Evolutionary conservation across 441 rosid species (phyloP).

Genomic region (Eutrema salsugineum): DNA sequence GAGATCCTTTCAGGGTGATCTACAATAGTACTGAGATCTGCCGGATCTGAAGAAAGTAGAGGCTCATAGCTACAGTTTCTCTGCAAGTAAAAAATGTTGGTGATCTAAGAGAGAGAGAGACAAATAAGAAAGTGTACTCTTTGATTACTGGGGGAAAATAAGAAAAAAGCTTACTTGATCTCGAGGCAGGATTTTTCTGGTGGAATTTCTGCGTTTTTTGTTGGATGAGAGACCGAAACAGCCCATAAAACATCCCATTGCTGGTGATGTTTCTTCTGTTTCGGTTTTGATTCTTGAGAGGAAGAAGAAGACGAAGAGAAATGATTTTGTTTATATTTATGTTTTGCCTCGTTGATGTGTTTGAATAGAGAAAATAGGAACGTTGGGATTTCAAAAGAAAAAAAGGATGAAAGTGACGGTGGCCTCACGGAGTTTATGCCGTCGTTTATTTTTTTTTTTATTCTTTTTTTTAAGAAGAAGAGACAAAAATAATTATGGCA

Average conservation of each 20-base stretch:
- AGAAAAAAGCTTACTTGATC: constrained; percentile 43
- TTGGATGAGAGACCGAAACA: constrained; percentile 72
- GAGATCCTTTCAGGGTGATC: constrained; percentile 28
- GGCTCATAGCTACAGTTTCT: constrained; percentile 55
- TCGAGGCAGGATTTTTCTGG: constrained; percentile 39
- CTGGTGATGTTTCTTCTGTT: constrained; percentile 16
- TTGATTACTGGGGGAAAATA: background rate
- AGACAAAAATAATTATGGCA: constrained; percentile 11
- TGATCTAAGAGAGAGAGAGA: background rate
- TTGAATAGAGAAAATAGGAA: constrained; percentile 10
- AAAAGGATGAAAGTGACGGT: constrained; percentile 22
- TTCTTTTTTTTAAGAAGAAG: background rate
- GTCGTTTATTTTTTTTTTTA: background rate
- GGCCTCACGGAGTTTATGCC: constrained; percentile 34
- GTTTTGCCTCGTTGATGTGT: background rate
- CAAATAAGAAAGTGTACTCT: background rate
- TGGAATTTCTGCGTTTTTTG: constrained; percentile 55
- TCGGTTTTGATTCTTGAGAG: background rate
- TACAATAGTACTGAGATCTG: constrained; percentile 20
- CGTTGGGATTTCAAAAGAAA: background rate
- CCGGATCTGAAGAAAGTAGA: constrained; percentile 45
- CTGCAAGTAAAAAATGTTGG: constrained; percentile 32
- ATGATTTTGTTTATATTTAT: background rate
- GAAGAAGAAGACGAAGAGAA: background rate
- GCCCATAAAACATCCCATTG: constrained; percentile 66